Conservation (phyloP, 371 early-diverging fungal species). For the Rozella allomycis region DNA sequence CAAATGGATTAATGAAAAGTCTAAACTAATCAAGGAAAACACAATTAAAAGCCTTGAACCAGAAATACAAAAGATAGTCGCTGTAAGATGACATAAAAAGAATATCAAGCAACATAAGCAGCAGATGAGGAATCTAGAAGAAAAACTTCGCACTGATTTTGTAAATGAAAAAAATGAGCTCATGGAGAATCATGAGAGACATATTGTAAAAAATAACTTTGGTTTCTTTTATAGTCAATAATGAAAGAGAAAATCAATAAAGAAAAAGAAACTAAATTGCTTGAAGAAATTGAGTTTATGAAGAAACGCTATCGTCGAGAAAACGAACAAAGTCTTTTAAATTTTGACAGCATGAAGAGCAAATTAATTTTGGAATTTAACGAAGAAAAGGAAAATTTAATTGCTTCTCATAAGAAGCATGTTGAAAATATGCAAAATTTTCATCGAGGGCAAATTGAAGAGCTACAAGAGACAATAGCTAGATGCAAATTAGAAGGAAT, state of each 20-base stretch:
- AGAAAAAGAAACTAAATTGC: constrained; percentile 20
- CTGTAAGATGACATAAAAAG: constrained; percentile 7
- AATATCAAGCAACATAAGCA: constrained; percentile 15
- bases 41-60: constrained; percentile 30
- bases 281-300: constrained; percentile 27
- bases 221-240: constrained; percentile 8
- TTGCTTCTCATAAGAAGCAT: constrained; percentile 8
- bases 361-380: constrained; percentile 17
- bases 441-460: constrained; percentile 10
- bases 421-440: constrained; percentile 4
- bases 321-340: constrained; percentile 1
- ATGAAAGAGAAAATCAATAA: constrained; percentile 11
- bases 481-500: constrained; percentile 4
- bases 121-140: constrained; percentile 14
- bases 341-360: constrained; percentile 21
- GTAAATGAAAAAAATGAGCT: constrained; percentile 4
- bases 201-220: too few species aligned
- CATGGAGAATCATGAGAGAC: neutral
- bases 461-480: constrained; percentile 6
- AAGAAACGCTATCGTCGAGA: constrained; percentile 22
- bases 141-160: constrained; percentile 10
- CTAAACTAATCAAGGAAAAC: constrained; percentile 25
- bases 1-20: constrained; percentile 24
- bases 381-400: constrained; percentile 9
- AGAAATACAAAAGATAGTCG: constrained; percentile 25